Percentiles rank a stretch among this genome's conserved stretches.
Conservation (phyloP, 768 basidiomycete genomes). For the Harrya chromipes region DNA sequence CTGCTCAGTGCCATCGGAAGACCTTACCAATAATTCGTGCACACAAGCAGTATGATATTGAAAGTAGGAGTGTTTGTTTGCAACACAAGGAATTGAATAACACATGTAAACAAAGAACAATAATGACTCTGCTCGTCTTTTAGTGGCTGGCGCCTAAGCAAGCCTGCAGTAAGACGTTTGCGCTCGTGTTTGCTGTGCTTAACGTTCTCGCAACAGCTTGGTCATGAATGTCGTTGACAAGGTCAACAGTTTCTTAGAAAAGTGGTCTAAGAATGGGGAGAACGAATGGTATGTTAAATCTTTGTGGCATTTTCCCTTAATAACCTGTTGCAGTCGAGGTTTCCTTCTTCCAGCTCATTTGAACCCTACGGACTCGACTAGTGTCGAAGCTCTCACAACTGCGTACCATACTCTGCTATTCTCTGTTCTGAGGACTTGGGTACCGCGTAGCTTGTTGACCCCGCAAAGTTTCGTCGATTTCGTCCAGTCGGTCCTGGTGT, state of each 20-base stretch:
- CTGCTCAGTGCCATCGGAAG: no score
- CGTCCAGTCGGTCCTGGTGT: constrained; percentile 55
- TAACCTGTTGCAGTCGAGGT: constrained; percentile 46
- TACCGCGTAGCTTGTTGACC: constrained; percentile 44
- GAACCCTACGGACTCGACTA: constrained; percentile 51
- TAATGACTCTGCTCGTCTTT: constrained; percentile 23
- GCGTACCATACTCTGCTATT: constrained; percentile 67
- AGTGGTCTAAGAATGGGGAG: constrained; percentile 60
- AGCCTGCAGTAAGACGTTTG: constrained; percentile 11
- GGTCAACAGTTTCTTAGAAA: constrained; percentile 47
- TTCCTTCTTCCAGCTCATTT: constrained; percentile 59
- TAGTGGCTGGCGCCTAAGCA: constrained; percentile 15
- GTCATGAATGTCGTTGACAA: constrained; percentile 60
- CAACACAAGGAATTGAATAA: constrained; percentile 21
- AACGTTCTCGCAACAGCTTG: constrained; percentile 5
- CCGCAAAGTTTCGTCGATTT: constrained; percentile 57
- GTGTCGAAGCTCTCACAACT: constrained; percentile 56
- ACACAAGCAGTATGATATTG: no score
- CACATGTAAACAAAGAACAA: constrained; percentile 28
- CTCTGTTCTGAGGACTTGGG: constrained; percentile 57
- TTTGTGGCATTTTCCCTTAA: constrained; percentile 15
- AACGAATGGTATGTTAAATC: constrained; percentile 51
- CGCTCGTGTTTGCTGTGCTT: constrained; percentile 14
- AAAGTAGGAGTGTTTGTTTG: constrained; percentile 14
- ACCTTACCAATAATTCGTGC: not conserved